Evolutionary conservation across 148 eudicot genomes (phyloP), one percentile per base, ranked within the genome.

Genomic region (Chenopodium formosanum): DNA sequence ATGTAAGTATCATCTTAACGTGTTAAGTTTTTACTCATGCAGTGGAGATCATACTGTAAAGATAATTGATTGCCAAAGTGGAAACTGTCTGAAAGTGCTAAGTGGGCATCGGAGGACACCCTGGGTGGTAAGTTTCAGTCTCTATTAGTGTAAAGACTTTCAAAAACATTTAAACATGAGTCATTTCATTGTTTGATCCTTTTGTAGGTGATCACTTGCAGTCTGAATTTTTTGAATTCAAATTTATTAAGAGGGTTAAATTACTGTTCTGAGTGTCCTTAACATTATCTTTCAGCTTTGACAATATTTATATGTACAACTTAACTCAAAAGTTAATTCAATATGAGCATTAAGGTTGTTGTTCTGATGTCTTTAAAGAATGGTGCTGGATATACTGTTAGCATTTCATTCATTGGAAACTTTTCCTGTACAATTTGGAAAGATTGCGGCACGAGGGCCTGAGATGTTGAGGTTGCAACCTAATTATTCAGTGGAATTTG

Each of bases 31-130:
- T 56, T 56, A 56, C 23, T 74, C 14, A 27, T 85, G 86, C 88
- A 95, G 97, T 87, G 98, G 97, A 52, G 98, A 95, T 85, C 98
- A 95, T 91, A 95, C 98, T 9, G 98, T 95, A 10, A 95, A 95
- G 86, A 90, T 93, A 82, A 93, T 91, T 56, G 90, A 95, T 81
- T 93, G 93, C 76, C 86, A 83, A 79, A 92, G 91, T 80, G 98
- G 98, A 78, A 87, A 82, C 82, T 95, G 98, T 85, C 85, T 93
- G 71, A 95, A 93, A 86, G 97, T 95, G 85, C 86, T 93, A 73
- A 87, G 88, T 79, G 97, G 98, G 81, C 98, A 95, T 82, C 92
- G 98, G 79, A 92, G 98, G 86, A 95, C 98, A n/a, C 98, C 98
- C 37, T 95, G 98, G 98, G 98, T 95, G 98, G 98, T 95, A 85